A percentile compares a stretch with the other conserved stretches of the same genome.
These are phyloP conservation scores for Amaranthus palmeri DNA, from an alignment of 148 eudicot genomes.

Conservation along the genomic window DNA sequence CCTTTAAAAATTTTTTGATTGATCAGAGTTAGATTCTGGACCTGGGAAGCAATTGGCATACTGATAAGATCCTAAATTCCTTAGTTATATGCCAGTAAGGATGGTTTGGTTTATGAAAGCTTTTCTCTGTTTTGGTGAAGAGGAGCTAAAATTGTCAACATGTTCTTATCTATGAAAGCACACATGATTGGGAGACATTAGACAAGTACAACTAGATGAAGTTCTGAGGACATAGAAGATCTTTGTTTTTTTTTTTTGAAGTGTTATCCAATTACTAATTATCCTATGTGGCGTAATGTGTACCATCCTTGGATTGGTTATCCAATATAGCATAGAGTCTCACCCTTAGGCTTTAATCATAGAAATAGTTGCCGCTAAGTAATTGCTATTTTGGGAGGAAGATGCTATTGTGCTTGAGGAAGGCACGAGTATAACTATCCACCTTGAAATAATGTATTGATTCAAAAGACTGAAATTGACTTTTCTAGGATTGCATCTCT, in stretches of 20 bases:
- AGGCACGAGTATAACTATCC: background rate
- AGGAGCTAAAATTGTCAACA: background rate
- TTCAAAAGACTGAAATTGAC: too few relatives aligned
- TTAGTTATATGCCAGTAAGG: background rate
- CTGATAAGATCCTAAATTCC: background rate
- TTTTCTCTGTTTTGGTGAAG: background rate
- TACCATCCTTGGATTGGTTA: background rate
- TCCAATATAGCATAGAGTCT: background rate
- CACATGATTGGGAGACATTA: too few relatives aligned
- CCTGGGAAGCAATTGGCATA: background rate
- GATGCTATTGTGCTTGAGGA: background rate
- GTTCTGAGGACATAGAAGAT: too few relatives aligned
- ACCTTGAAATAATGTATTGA: background rate
- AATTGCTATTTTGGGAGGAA: background rate
- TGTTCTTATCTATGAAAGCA: background rate
- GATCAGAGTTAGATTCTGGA: background rate
- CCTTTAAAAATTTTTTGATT: background rate
- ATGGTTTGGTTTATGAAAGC: background rate
- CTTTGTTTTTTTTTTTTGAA: background rate
- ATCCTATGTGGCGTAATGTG: background rate
- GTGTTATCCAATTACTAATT: background rate
- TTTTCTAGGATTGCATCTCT: too few relatives aligned
- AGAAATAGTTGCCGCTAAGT: background rate
- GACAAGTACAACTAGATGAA: background rate
- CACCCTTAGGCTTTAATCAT: background rate